A percentile compares a stretch with the other conserved stretches of the same genome.
These are phyloP conservation scores for Geotrichum restrictum DNA, from an alignment of 1,139 yeast species.

Conservation along the genomic window DNA sequence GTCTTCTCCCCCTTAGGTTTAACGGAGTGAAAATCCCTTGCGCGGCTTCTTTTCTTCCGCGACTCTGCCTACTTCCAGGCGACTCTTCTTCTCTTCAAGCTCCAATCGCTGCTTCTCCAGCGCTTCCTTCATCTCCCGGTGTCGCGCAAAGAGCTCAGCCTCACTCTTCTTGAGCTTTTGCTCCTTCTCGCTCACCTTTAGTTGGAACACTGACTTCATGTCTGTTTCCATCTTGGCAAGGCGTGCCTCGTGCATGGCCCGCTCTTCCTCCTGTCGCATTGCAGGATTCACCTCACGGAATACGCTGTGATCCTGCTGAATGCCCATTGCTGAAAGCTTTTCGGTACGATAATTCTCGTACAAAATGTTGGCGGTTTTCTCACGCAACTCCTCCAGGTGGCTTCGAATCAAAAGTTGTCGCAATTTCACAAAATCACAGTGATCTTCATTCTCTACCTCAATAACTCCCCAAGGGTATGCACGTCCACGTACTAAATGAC, in stretches of 20 bases:
- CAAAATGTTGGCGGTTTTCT: slow-evolving; percentile 67
- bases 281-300: slow-evolving; percentile 94
- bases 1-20: slow-evolving; percentile 21
- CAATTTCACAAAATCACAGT: slow-evolving; percentile 86
- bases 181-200: slow-evolving; percentile 94
- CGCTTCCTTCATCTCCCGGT: slow-evolving; percentile 95
- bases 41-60: slow-evolving; percentile 54
- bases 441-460: slow-evolving; percentile 92
- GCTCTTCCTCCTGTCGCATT: slow-evolving; percentile 90
- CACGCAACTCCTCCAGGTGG: slow-evolving; percentile 91
- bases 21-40: slow-evolving; percentile 54
- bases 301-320: slow-evolving; percentile 86
- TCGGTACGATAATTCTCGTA: slow-evolving; percentile 89
- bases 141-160: slow-evolving; percentile 92
- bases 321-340: slow-evolving; percentile 77
- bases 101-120: slow-evolving; percentile 81
- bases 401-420: slow-evolving; percentile 86
- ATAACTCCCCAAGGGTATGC: slow-evolving; percentile 96
- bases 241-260: slow-evolving; percentile 88
- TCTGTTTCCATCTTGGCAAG: slow-evolving; percentile 92
- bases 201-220: slow-evolving; percentile 96
- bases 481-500: slow-evolving; percentile 85
- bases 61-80: slow-evolving; percentile 68
- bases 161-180: slow-evolving; percentile 95
- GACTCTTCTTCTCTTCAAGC: slow-evolving; percentile 85